Conservation (phyloP, 225 moss, liverwort and hornwort genomes). For the Polytrichum commune region DNA sequence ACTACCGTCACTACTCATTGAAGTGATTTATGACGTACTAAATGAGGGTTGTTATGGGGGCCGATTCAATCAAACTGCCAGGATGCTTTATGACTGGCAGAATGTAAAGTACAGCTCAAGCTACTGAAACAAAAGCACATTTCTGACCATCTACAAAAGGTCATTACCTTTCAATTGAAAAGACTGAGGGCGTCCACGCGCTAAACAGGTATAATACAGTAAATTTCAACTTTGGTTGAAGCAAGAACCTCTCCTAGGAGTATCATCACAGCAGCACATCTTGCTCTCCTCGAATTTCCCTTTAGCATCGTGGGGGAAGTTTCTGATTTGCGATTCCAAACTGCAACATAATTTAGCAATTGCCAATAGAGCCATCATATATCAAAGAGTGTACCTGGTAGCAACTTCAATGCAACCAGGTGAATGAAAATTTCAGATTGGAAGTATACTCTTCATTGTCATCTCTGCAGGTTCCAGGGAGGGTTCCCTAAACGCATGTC, state of each 20-base stretch:
- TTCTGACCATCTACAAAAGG: conserved; percentile 5
- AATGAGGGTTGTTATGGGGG: neutral
- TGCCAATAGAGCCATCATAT: neutral
- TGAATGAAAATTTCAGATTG: conserved; percentile 1
- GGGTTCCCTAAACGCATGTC: conserved; percentile 69
- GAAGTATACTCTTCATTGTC: conserved; percentile 16
- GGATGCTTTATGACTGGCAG: neutral
- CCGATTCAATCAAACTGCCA: conserved; percentile 1
- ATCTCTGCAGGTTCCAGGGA: conserved; percentile 85
- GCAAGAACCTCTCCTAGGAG: neutral
- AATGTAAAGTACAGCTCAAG: conserved; percentile 2
- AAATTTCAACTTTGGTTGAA: conserved; percentile 11
- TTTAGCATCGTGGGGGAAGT: neutral
- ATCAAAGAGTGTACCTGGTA: neutral
- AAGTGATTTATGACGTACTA: neutral
- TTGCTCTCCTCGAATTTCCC: neutral
- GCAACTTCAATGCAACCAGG: conserved; percentile 15
- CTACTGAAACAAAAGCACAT: neutral
- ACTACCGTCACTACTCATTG: no score
- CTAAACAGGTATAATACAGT: neutral
- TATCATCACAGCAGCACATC: neutral
- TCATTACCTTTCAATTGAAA: conserved; percentile 1
- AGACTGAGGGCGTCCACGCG: neutral
- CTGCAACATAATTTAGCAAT: no score
- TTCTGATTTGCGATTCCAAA: neutral